phyloP scores from a whole-genome alignment of 495 filamentous ascomycete genomes.

The Daldinia decipiens region DNA sequence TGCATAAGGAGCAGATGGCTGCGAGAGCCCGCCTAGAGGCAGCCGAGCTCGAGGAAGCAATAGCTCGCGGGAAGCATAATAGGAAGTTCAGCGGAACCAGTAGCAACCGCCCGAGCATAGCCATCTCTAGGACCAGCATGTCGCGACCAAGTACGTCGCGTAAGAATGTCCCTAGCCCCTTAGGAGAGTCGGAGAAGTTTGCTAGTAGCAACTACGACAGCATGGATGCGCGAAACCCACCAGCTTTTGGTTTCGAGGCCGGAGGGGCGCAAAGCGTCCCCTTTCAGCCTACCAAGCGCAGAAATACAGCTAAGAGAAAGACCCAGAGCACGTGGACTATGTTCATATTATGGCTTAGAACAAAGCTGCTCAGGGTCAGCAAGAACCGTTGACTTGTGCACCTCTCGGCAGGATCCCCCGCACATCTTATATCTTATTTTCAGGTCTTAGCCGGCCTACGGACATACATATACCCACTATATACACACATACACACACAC shows the following conservation, averaged over 20 bases:
- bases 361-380: constrained; percentile 57
- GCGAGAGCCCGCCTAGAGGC: constrained; percentile 43
- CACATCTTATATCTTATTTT: background rate
- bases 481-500: constrained; percentile 34
- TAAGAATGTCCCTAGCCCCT: constrained; percentile 51
- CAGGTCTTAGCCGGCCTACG: background rate
- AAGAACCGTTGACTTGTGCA: constrained; percentile 31
- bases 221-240: constrained; percentile 48
- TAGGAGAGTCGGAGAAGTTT: constrained; percentile 48
- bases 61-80: constrained; percentile 43
- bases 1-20: constrained; percentile 43
- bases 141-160: constrained; percentile 51
- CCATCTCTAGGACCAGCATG: constrained; percentile 47
- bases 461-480: constrained; percentile 18
- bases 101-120: constrained; percentile 48
- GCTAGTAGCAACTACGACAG: constrained; percentile 56
- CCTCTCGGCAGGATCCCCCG: background rate
- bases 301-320: constrained; percentile 61
- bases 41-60: constrained; percentile 44
- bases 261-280: constrained; percentile 47
- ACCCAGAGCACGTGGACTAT: constrained; percentile 64
- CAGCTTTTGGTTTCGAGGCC: constrained; percentile 37
- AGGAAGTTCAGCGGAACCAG: constrained; percentile 50
- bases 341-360: constrained; percentile 66
- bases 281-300: constrained; percentile 50